phyloP scores from a whole-genome alignment of 2,329 filamentous ascomycete genomes.

The Aureobasidium sp. region DNA sequence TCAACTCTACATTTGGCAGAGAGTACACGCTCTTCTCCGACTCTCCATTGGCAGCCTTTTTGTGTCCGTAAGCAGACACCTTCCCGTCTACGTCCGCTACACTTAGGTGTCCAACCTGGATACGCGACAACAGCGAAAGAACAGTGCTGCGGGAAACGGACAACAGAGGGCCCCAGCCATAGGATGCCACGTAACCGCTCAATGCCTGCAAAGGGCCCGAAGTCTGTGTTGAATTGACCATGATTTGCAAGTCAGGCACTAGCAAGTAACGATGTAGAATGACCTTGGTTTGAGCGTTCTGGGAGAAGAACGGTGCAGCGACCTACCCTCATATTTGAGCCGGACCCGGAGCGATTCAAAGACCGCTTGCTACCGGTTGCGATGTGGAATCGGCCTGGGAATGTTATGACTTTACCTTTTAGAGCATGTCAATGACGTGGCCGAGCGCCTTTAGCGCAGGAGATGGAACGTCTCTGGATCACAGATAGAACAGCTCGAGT shows the following conservation, averaged over 20 bases:
- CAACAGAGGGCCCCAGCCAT: constrained; percentile 44
- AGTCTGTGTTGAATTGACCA: constrained; percentile 32
- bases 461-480: not conserved
- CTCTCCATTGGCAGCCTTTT: constrained; percentile 22
- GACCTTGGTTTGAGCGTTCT: not conserved
- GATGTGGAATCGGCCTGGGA: not conserved
- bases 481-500: not conserved
- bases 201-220: constrained; percentile 34
- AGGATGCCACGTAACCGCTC: constrained; percentile 37
- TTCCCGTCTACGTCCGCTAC: constrained; percentile 39
- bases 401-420: constrained; percentile 18
- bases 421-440: constrained; percentile 19
- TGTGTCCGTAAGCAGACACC: constrained; percentile 36
- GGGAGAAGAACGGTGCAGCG: not conserved
- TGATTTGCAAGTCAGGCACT: constrained; percentile 16
- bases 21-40: constrained; percentile 31
- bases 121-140: constrained; percentile 39
- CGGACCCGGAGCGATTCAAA: constrained; percentile 15
- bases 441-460: constrained; percentile 4
- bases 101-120: constrained; percentile 41
- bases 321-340: constrained; percentile 5
- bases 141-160: constrained; percentile 40
- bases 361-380: constrained; percentile 9
- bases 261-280: constrained; percentile 8
- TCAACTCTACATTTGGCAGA: constrained; percentile 47